Evolutionary conservation across 129 eudicot genomes (phyloP), one percentile per base, ranked within the genome.

Genomic region (Tagetes patula): DNA sequence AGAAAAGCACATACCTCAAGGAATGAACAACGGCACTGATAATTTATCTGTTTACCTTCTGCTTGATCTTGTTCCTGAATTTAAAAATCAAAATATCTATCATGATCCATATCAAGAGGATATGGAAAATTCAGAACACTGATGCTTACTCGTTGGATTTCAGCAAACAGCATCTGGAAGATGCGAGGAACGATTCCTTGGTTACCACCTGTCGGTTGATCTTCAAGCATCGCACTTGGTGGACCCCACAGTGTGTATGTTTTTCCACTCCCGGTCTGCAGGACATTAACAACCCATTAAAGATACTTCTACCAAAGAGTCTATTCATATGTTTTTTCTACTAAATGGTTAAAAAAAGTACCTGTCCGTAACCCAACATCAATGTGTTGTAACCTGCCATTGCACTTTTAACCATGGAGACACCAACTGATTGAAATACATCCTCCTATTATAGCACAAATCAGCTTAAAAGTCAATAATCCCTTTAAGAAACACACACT

Each of bases 201-300:
- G 69, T 71, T 82, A 81, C 85, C 83, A 72, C 58, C 62, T 47
- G 81, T 48, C 30, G 85, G 76, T 52, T 87, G 90, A 71, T 76
- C 83, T 65, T 88, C 99, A 76, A 94, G 87, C 97, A 94, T 94
- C 48, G 99, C 91, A 55, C 95, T 95, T 32, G 87, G 99, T 1
- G 95, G 99, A 65, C 99, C 99, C 99, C 99, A 95, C 85, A 95
- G 74, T 40, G 96, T 90, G 89, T 88, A 95, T 34, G 97, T 88
- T 80, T 95, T 95, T 43, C 99, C 97, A 78, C 97, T 88, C 66
- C 97, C 99, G 67, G 97, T 86, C 99, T 95, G 72, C 53, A 79
- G 52, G 56, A 73, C 14, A 87, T 36, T 34, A 71, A 48, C 46
- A 49, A 20, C 45, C 53, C 53, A 75, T 8, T 67, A 6, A 42